A percentile compares a stretch with the other conserved stretches of the same genome.
Conservation (phyloP, 495 filamentous ascomycete species). For the Penicillium tannophilum region DNA sequence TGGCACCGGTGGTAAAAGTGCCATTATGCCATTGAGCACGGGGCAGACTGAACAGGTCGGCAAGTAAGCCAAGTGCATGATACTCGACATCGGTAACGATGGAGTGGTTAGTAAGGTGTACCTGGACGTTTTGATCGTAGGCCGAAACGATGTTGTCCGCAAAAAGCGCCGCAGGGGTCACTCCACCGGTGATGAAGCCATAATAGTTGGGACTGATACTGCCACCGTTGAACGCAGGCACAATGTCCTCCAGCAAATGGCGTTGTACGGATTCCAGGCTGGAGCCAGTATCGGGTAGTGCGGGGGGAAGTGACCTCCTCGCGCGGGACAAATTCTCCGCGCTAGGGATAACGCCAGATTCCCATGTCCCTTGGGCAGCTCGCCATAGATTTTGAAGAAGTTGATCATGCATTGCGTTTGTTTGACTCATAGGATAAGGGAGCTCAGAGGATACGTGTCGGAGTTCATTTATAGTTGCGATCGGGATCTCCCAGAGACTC, state of each 20-base stretch:
- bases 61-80: conserved; percentile 66
- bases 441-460: background rate
- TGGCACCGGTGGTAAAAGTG: conserved; percentile 89
- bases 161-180: conserved; percentile 77
- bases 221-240: conserved; percentile 65
- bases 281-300: conserved; percentile 44
- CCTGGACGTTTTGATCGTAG: conserved; percentile 82
- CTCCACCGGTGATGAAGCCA: conserved; percentile 85
- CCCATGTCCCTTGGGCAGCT: conserved; percentile 34
- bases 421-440: conserved; percentile 1
- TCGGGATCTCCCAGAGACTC: conserved; percentile 16
- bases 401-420: conserved; percentile 24
- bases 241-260: conserved; percentile 61
- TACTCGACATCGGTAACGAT: conserved; percentile 76
- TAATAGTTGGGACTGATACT: conserved; percentile 72
- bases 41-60: conserved; percentile 66
- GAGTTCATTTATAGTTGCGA: conserved; percentile 10
- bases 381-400: conserved; percentile 40
- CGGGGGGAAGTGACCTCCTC: conserved; percentile 39
- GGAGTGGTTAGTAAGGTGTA: conserved; percentile 77
- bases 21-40: conserved; percentile 49
- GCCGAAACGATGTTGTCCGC: conserved; percentile 79
- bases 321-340: conserved; percentile 34
- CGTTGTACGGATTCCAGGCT: conserved; percentile 45
- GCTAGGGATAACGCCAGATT: conserved; percentile 39